Percentiles rank a stretch among this genome's conserved stretches.
phyloP scores from a whole-genome alignment of 495 filamentous ascomycete genomes.

The Aspergillus wentii region DNA sequence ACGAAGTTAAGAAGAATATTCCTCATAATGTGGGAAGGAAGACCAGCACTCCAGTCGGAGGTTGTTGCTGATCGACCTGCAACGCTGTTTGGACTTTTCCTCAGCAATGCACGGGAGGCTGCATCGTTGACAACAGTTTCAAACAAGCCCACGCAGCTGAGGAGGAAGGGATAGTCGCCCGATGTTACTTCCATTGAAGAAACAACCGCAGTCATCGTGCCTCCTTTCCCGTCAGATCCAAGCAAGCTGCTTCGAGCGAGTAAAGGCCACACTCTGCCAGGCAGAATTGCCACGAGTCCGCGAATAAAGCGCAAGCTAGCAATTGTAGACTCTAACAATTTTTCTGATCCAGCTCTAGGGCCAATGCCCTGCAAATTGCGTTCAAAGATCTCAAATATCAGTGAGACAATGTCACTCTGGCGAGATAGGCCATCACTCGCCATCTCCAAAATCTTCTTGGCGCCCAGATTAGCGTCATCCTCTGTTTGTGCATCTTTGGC shows the following conservation, averaged over 20 bases:
- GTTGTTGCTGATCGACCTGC: slow-evolving; percentile 46
- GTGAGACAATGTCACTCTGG: slow-evolving; percentile 71
- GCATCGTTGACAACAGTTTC: slow-evolving; percentile 72
- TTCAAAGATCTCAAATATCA: slow-evolving; percentile 84
- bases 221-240: slow-evolving; percentile 64
- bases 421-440: slow-evolving; percentile 68
- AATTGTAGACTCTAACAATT: slow-evolving; percentile 55
- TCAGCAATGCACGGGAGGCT: slow-evolving; percentile 62
- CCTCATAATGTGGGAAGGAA: slow-evolving; percentile 72
- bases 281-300: slow-evolving; percentile 62
- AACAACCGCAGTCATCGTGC: slow-evolving; percentile 67
- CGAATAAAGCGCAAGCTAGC: slow-evolving; percentile 76
- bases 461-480: slow-evolving; percentile 27
- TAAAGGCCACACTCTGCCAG: slow-evolving; percentile 83
- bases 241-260: slow-evolving; percentile 74
- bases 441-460: slow-evolving; percentile 57
- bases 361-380: slow-evolving; percentile 61
- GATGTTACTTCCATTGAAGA: slow-evolving; percentile 69
- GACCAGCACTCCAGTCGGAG: slow-evolving; percentile 59
- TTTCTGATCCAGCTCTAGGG: slow-evolving; percentile 44
- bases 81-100: slow-evolving; percentile 54
- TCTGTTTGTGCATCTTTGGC: slow-evolving; percentile 22
- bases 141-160: slow-evolving; percentile 66
- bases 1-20: slow-evolving; percentile 67
- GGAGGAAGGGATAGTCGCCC: slow-evolving; percentile 72